Evolutionary conservation across 1,139 yeast species (phyloP).

Genomic region (Pichia terricola): DNA sequence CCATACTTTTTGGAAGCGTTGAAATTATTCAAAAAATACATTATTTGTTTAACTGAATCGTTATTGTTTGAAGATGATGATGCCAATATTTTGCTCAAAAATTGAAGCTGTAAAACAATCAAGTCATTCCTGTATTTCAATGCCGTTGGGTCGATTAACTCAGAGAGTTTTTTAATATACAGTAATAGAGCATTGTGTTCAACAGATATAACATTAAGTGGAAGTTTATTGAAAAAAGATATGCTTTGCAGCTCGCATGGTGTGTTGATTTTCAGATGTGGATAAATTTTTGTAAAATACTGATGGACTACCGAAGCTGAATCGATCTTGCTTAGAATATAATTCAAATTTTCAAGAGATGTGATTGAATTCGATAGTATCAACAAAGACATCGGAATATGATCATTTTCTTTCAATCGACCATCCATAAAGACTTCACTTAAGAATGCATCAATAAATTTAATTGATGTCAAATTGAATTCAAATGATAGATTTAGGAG

Average conservation of each 20-base stretch:
- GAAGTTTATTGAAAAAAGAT: constrained; percentile 8
- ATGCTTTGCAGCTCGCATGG: constrained; percentile 15
- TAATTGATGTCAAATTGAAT: neutral
- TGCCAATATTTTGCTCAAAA: too few relatives aligned
- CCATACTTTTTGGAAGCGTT: constrained; percentile 2
- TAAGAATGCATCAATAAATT: constrained; percentile 1
- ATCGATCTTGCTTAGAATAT: neutral
- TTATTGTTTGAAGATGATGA: too few relatives aligned
- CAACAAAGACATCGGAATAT: constrained; percentile 5
- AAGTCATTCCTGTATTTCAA: too few relatives aligned
- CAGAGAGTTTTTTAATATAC: too few relatives aligned
- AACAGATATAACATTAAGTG: neutral
- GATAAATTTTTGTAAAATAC: constrained; percentile 9
- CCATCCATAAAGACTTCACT: neutral
- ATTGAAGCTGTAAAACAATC: too few relatives aligned
- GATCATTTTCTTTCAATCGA: neutral
- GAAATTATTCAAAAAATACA: neutral
- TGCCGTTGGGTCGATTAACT: too few relatives aligned
- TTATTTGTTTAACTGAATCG: neutral
- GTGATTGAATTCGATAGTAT: constrained; percentile 10
- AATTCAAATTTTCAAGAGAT: neutral
- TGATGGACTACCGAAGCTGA: neutral
- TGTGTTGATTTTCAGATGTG: constrained; percentile 2
- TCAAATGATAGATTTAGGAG: constrained; percentile 10
- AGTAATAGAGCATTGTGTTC: too few relatives aligned